Evolutionary conservation across 306 rosid species (phyloP).

Genomic region (Begonia loranthoides): DNA sequence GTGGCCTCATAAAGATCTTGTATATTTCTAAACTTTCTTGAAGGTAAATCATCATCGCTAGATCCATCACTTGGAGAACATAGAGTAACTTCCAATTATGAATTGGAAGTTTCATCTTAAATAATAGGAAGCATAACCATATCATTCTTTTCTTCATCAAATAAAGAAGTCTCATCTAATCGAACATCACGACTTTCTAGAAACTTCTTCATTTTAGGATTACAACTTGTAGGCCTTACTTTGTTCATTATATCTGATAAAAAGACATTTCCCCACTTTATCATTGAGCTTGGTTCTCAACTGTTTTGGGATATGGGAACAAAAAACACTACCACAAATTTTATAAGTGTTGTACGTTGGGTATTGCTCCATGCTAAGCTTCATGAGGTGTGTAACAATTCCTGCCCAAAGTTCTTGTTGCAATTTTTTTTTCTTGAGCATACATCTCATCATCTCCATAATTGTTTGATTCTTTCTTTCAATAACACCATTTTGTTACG

Average conservation of each 20-base stretch:
- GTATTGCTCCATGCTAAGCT: conserved; percentile 1
- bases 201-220: background rate
- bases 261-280: background rate
- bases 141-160: too few species aligned
- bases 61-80: too few species aligned
- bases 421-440: background rate
- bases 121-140: too few species aligned
- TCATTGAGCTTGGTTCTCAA: background rate
- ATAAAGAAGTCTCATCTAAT: background rate
- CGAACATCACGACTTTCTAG: background rate
- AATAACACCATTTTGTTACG: conserved; percentile 2
- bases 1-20: background rate
- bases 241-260: background rate
- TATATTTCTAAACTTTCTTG: too few species aligned
- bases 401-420: background rate
- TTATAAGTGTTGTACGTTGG: background rate
- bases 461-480: background rate
- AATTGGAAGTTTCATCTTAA: too few species aligned
- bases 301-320: background rate
- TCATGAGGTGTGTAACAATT: background rate
- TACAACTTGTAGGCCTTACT: background rate
- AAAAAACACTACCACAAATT: conserved; percentile 1
- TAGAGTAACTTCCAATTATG: too few species aligned
- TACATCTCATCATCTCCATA: background rate
- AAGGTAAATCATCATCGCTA: too few species aligned